Evolutionary conservation across 306 rosid species (phyloP).

Genomic region (Alnus glutinosa): DNA sequence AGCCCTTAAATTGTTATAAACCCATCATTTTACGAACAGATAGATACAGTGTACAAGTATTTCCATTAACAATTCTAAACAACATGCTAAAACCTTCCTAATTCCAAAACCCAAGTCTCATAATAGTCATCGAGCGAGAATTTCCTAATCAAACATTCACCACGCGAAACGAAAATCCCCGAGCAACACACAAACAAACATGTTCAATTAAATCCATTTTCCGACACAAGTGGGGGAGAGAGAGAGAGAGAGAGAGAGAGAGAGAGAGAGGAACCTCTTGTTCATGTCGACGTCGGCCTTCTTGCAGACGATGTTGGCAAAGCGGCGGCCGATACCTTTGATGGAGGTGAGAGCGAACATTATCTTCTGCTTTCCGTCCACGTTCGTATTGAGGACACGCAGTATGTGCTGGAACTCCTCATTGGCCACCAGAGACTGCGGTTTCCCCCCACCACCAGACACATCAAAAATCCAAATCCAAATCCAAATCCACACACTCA

Average conservation of each 20-base stretch:
- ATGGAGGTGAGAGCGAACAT: slow-evolving; percentile 56
- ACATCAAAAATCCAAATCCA: background rate
- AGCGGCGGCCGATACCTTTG: slow-evolving; percentile 54
- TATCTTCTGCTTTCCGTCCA: slow-evolving; percentile 58
- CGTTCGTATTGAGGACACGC: slow-evolving; percentile 56
- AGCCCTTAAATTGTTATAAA: no score
- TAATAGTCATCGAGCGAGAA: no score
- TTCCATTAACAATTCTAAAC: no score
- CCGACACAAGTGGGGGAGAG: background rate
- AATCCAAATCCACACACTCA: background rate
- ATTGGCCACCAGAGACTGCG: slow-evolving; percentile 44
- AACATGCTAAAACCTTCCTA: no score
- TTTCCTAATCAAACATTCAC: no score
- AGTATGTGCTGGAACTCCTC: slow-evolving; percentile 53
- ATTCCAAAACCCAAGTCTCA: no score
- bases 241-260: background rate
- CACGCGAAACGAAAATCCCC: background rate
- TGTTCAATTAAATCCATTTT: no score
- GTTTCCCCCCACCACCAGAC: background rate
- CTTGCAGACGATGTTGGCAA: slow-evolving; percentile 49
- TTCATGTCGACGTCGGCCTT: slow-evolving; percentile 59
- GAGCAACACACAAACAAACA: background rate
- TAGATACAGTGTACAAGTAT: no score
- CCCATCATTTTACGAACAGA: no score
- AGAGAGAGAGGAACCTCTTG: slow-evolving; percentile 35